Evolutionary conservation across 805 yeast genomes (phyloP), one percentile per base, ranked within the genome.

Genomic region (Monosporozyma solicola): DNA sequence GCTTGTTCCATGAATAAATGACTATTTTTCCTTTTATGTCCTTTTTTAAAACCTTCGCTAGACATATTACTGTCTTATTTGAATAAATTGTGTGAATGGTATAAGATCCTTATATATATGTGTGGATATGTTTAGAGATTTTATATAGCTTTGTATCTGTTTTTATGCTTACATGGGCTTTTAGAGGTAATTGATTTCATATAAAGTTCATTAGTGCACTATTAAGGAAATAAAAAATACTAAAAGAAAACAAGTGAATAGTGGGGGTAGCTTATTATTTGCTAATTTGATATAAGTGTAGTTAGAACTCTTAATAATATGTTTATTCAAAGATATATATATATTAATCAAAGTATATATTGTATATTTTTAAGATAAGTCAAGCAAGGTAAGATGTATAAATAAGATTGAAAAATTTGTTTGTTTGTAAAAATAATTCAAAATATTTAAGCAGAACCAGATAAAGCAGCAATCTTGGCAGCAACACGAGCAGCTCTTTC

Each of bases 391-490:
- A 15, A 20, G 13, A 13, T 35, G 32, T 15, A 16, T 50, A 51
- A 43, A 22, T 43, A 24, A 25, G 24, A 24, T 10, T 22, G 25
- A 24, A 43, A 22, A 5, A 43, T n/a, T n/a, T 16, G 27, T 10
- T 2, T 10, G 7, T 24, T 20, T 3, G 25, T 24, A 27, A 29
- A 47, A 25, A 29, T 52, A 53, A 41, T 35, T 51, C 53, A 51
- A 53, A 24, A 50, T 53, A 55, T 57, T 59, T 64, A 65, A 60
- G 64, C 60, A 53, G 57, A 59, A 57, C 58, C 72, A 74, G 86
- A 79, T 85, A 85, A 86, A 74, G 84, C 90, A 74, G 94, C 95
- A 75, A 94, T 90, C 89, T 89, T 92, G 75, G 85, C 87, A 72
- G 83, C 89, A 75, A 94, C 81, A 73, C 81, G 85, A 68, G 87